Evolutionary conservation across 2,329 filamentous ascomycete genomes (phyloP), one percentile per base, ranked within the genome.

Genomic region (Alternaria consortialis): DNA sequence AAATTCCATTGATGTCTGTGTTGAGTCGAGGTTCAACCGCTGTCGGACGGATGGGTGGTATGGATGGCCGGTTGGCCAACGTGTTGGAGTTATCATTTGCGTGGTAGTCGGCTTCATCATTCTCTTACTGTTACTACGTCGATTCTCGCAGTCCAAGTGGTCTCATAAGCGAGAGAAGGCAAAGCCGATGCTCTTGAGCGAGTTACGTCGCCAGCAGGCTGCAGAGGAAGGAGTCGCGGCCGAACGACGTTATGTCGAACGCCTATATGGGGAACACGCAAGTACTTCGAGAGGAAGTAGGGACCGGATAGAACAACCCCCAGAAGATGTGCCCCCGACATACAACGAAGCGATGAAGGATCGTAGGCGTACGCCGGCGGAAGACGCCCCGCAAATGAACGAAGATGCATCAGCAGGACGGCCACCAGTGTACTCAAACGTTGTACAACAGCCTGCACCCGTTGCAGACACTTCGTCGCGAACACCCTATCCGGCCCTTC

Each of bases 331-430:
- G 17, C 61, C 39, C 5, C 61, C 58, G 5, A 29, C 50, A 31
- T 62, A 62, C 40, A 44, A 62, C 17, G 58, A 64, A 17, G 44
- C 44, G 3, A 43, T 55, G 23, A 42, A 37, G 15, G 44, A 56
- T 17, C 3, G 13, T 23, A 53, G 59, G 23, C 51, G 51, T 23
- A 42, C 37, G 17, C 34, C 13, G 5, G 39, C 37, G 5, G 42
- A 27, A 15, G 23, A 15, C n/a, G 11, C n/a, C 17, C 48, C 39
- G 31, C 34, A 44, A 9, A 12, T 11, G 4, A 42, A 32, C 13
- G 17, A 13, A 15, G 25, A 7, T 29, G n/a, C 20, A 8, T 34
- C 29, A 1, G 6, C 8, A 15, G 51, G 34, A 13, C 37, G 32
- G 44, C 56, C 51, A 23, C 56, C 60, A 29, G 12, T 47, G 15